phyloP scores from a whole-genome alignment of 352 stramenopile genomes.

The Phytopythium helicoides region DNA sequence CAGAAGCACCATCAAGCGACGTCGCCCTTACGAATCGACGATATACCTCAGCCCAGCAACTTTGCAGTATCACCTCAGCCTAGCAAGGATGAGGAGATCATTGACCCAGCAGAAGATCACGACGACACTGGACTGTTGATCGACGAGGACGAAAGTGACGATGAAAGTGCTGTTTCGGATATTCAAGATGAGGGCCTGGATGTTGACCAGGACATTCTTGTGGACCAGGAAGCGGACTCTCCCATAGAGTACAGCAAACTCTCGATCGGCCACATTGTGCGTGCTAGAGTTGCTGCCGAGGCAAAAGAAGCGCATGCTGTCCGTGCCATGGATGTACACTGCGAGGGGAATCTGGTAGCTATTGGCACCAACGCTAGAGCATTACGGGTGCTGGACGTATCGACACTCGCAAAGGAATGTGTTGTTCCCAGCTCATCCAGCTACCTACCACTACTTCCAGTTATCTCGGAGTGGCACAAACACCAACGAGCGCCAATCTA shows the following conservation, averaged over 20 bases:
- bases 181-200: background rate
- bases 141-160: background rate
- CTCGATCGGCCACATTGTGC: conserved; percentile 35
- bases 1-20: background rate
- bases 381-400: conserved; percentile 50
- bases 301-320: conserved; percentile 53
- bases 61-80: no score
- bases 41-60: no score
- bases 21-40: background rate
- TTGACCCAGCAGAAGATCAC: background rate
- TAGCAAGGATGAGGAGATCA: no score
- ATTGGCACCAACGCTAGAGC: conserved; percentile 66
- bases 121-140: background rate
- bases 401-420: conserved; percentile 7
- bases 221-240: background rate
- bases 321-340: conserved; percentile 45
- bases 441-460: conserved; percentile 46
- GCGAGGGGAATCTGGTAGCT: conserved; percentile 32
- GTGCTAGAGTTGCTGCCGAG: conserved; percentile 48
- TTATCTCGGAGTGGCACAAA: conserved; percentile 56
- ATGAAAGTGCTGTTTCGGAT: no score
- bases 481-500: conserved; percentile 59
- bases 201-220: background rate
- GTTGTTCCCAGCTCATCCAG: conserved; percentile 9
- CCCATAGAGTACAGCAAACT: conserved; percentile 32